These are phyloP conservation scores for Turnera subulata DNA, from an alignment of 345 rosid genomes.

Conservation along the genomic window DNA sequence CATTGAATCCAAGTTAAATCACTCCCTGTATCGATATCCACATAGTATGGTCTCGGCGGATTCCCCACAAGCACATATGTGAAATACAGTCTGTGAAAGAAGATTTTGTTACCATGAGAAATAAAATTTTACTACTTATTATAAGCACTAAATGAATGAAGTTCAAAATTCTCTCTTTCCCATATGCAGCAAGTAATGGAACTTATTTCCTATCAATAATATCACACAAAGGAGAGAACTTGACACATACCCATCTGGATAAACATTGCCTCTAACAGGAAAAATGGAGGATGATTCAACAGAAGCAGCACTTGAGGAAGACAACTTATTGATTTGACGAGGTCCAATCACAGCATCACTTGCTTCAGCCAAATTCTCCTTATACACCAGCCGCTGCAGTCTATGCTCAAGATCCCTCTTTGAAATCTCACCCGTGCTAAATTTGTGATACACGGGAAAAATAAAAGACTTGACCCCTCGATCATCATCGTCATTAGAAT, in stretches of 20 bases:
- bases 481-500: constrained; percentile 34
- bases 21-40: constrained; percentile 93
- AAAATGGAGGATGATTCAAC: constrained; percentile 55
- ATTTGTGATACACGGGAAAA: constrained; percentile 68
- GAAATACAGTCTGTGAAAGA: constrained; percentile 57
- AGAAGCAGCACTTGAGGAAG: constrained; percentile 34
- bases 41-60: constrained; percentile 59
- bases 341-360: constrained; percentile 26
- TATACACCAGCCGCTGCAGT: constrained; percentile 44
- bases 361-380: constrained; percentile 26
- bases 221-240: constrained; percentile 7
- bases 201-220: neutral
- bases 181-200: neutral
- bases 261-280: constrained; percentile 73
- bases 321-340: constrained; percentile 26
- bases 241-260: constrained; percentile 73
- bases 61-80: constrained; percentile 67
- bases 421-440: constrained; percentile 29
- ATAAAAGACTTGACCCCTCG: constrained; percentile 48
- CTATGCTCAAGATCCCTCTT: constrained; percentile 42
- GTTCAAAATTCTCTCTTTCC: neutral
- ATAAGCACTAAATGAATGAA: neutral
- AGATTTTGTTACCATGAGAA: constrained; percentile 9
- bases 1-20: constrained; percentile 97
- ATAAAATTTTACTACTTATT: no score